Base-by-base conservation (phyloP, 805 yeast genomes). In the Priceomyces medius region DNA sequence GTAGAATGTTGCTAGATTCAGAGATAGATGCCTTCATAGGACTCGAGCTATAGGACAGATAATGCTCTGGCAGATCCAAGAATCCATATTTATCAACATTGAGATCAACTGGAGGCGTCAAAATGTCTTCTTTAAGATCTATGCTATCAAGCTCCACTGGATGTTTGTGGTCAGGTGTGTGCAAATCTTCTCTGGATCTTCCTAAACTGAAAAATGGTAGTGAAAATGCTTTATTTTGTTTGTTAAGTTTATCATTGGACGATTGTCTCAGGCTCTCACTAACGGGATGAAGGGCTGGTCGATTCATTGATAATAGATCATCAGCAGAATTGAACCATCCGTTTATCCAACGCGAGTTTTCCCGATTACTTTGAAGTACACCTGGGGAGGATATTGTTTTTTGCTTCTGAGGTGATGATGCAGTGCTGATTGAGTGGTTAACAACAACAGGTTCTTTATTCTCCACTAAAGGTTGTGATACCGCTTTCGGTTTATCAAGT, bases 11-110 rank as follows among this genome's bases (percentile, higher is more conserved):
- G 7, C 29, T 14, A 6, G 29, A 14, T 7, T 31, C 34, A 10
- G 21, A 19, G 16, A 31, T 17, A 10, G 19, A 4, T 5, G 19
- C n/a, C 14, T n/a, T 31, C 34, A 12, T 4, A n/a, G 34, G 34
- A 19, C 34, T 31, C 10, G 34, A 31, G 8, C 16, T 17, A 31
- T 31, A 7, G 9, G 34, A 31, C 21, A 31, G 29, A 8, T 12
- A 26, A n/a, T 26, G 9, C 9, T 26, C 29, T 14, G 14, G 23
- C 8, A 21, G 23, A 37, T 51, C 66, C 23, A 76, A 59, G 48
- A 77, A 77, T 1, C 82, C 82, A 54, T 68, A 76, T 46, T 70
- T 60, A 53, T 77, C 81, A 9, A 77, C 64, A 26, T 66, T 54
- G 2, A 34, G 17, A 3, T 5, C 21, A 1, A n/a, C 26, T 8